Base-by-base conservation (phyloP, 768 basidiomycete species). In the Lanmaoa pseudosensibilis region DNA sequence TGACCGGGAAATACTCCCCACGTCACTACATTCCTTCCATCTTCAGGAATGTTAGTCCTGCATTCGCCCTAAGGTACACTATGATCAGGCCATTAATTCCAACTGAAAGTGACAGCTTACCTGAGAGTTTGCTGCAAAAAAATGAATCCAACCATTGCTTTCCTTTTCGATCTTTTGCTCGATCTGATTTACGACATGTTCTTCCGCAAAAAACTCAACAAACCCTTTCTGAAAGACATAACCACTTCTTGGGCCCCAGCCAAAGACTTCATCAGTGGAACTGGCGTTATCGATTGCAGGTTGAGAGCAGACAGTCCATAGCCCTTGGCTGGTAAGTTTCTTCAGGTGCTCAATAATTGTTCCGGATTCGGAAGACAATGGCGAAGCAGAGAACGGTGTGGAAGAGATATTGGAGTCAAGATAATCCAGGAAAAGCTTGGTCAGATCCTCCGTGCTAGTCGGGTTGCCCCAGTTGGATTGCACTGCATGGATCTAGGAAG, bases 1-100 rank as follows among this genome's bases (percentile, higher is more conserved):
- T 97, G 91, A 0, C 93, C 97, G 0, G 94, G 92, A 71, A 99
- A 99, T 7, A 98, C 88, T 54, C 95, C 97, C 97, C 97, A 99
- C 1, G 97, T 99, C 8, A 99, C 97, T 0, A 94, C 95, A 71
- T 98, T 98, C 54, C 91, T 83, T 15, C 84, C 88, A 34, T 83
- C 85, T 45, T 87, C 84, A 1, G 82, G 78, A 23, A 96, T 83
- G 68, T 97, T 98, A 13, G 85, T 93, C 60, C 79, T 76, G 57
- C 80, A 85, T 47, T 92, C 88, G 27, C 91, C 94, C 89, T 93
- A 5, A 54, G 15, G 25, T 1, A 47, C 13, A 8, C 21, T 39
- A 19, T 16, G 16, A 18, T 45, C 13, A 50, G 21, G 11, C 30
- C 40, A 37, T 47, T 16, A 10, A 44, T 39, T 18, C 43, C 18